Conservation (phyloP, 2,329 filamentous ascomycete species). For the Trichoderma hamatum region DNA sequence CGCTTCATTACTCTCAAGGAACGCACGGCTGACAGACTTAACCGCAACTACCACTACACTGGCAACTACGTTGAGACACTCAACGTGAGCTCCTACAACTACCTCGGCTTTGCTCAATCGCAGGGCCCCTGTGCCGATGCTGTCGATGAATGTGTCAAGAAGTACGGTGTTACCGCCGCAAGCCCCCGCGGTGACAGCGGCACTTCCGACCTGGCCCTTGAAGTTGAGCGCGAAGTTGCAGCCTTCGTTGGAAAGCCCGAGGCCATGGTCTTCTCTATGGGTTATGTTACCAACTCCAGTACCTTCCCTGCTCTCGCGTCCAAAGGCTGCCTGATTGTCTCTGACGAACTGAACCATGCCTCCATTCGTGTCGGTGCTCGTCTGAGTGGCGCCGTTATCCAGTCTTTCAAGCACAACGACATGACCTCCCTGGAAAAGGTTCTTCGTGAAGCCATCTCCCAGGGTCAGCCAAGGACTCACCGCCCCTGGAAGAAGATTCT, state of each 20-base stretch:
- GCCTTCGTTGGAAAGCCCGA: conserved; percentile 91
- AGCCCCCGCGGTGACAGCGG: conserved; percentile 84
- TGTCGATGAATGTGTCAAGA: conserved; percentile 81
- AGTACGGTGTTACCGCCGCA: conserved; percentile 80
- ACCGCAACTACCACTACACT: conserved; percentile 84
- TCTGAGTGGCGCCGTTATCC: conserved; percentile 91
- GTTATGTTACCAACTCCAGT: conserved; percentile 92
- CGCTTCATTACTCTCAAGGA: conserved; percentile 92
- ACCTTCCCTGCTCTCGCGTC: conserved; percentile 90
- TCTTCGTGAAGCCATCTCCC: conserved; percentile 89
- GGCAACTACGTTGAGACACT: conserved; percentile 92
- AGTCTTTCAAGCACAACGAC: conserved; percentile 97
- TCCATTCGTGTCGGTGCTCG: conserved; percentile 95
- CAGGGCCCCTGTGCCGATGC: conserved; percentile 95
- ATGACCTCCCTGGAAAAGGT: conserved; percentile 84
- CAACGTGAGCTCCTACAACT: conserved; percentile 99
- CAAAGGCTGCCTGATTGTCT: conserved; percentile 92
- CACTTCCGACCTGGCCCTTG: conserved; percentile 81
- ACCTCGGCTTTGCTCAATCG: conserved; percentile 96
- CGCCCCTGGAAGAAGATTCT: conserved; percentile 99
- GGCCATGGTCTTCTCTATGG: conserved; percentile 98
- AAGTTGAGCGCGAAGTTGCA: conserved; percentile 89
- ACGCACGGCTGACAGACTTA: conserved; percentile 87
- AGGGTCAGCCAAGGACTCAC: conserved; percentile 97
- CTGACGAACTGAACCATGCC: conserved; percentile 95